phyloP scores from a whole-genome alignment of 306 rosid genomes.

The Crataegus laevigata region DNA sequence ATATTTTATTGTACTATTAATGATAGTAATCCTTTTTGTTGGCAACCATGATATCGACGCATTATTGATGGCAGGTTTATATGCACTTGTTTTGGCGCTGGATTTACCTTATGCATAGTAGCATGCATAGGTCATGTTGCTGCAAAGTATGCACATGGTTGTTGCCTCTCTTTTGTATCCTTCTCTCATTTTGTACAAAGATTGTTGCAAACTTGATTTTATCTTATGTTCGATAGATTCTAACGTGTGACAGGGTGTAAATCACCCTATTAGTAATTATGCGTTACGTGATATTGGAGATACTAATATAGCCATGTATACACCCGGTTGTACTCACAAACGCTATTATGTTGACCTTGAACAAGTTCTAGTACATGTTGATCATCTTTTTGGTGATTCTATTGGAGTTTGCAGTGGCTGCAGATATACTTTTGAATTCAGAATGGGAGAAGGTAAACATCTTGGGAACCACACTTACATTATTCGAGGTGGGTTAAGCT shows the following conservation, averaged over 20 bases:
- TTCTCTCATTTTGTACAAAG: neutral
- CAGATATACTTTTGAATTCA: constrained; percentile 29
- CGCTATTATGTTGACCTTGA: constrained; percentile 13
- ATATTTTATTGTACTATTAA: neutral
- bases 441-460: constrained; percentile 36
- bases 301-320: too few species aligned
- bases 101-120: constrained; percentile 20
- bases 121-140: constrained; percentile 31
- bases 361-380: constrained; percentile 26
- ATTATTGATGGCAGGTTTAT: constrained; percentile 10
- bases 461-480: neutral
- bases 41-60: too few species aligned
- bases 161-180: constrained; percentile 43
- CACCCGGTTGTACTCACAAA: neutral
- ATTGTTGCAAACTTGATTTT: neutral
- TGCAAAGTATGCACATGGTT: constrained; percentile 17
- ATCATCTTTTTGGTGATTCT: constrained; percentile 20
- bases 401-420: constrained; percentile 32
- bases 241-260: neutral
- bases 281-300: neutral
- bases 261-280: neutral
- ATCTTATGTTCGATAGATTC: neutral
- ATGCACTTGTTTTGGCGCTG: constrained; percentile 24
- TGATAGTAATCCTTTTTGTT: neutral
- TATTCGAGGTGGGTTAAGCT: neutral